Percentiles rank a stretch among this genome's conserved stretches.
Evolutionary conservation across 345 rosid species (phyloP).

Genomic region (Zanthoxylum bungeanum): DNA sequence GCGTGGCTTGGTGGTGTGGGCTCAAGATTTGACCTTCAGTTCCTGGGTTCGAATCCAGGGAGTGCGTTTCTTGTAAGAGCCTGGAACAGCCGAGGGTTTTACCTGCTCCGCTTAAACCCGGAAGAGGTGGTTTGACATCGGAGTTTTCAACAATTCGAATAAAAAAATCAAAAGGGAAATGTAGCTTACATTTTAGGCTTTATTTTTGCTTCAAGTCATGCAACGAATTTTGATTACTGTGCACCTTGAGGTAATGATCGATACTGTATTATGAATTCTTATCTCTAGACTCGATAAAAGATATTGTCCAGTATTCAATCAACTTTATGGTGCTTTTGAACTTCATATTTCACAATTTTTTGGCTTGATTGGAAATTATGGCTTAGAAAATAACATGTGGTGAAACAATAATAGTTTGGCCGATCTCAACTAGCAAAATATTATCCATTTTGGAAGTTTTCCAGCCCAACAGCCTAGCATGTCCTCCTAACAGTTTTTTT

Average conservation of each 20-base stretch:
- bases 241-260: slow-evolving; percentile 49
- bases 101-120: too few relatives aligned
- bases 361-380: slow-evolving; percentile 1
- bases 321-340: slow-evolving; percentile 43
- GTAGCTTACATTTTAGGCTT: slow-evolving; percentile 60
- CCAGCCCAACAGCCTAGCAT: background rate
- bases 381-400: slow-evolving; percentile 20
- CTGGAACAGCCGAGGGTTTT: too few relatives aligned
- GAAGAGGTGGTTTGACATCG: too few relatives aligned
- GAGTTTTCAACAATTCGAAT: too few relatives aligned
- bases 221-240: slow-evolving; percentile 51
- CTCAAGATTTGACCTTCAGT: too few relatives aligned
- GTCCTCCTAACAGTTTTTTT: too few relatives aligned
- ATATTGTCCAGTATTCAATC: slow-evolving; percentile 26
- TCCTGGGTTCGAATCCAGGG: too few relatives aligned
- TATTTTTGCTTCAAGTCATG: slow-evolving; percentile 51
- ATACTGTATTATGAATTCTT: slow-evolving; percentile 63
- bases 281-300: slow-evolving; percentile 30
- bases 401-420: slow-evolving; percentile 24
- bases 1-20: too few relatives aligned
- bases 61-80: too few relatives aligned
- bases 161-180: slow-evolving; percentile 40
- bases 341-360: slow-evolving; percentile 7
- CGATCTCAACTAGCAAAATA: too few relatives aligned
- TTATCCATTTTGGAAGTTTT: too few relatives aligned